These are phyloP conservation scores for Phytophthora brassicae DNA, from an alignment of 352 stramenopile species.

Conservation along the genomic window DNA sequence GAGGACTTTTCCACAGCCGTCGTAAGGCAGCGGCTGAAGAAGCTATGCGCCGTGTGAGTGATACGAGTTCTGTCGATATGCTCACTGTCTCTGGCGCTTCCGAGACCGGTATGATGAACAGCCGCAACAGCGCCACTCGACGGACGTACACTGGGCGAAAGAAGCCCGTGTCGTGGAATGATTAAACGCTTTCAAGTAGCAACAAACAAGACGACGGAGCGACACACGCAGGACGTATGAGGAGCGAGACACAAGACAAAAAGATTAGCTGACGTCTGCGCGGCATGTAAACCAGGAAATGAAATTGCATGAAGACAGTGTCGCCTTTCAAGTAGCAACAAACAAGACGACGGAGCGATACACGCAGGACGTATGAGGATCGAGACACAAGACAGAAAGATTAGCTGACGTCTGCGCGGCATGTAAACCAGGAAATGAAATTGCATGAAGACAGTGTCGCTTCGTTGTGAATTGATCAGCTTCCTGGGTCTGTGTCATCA, in stretches of 20 bases:
- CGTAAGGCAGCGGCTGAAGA: conserved; percentile 41
- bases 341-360: conserved; percentile 2
- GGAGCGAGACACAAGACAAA: conserved; percentile 11
- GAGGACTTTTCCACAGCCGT: conserved; percentile 43
- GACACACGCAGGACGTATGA: conserved; percentile 19
- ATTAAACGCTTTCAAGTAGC: conserved; percentile 38
- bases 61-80: conserved; percentile 28
- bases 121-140: conserved; percentile 32
- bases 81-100: conserved; percentile 41
- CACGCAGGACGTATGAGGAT: conserved; percentile 18
- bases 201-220: conserved; percentile 2
- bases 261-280: conserved; percentile 18
- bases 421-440: conserved; percentile 30
- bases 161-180: conserved; percentile 75
- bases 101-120: conserved; percentile 22
- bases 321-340: background rate
- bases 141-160: conserved; percentile 77
- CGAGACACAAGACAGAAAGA: conserved; percentile 11
- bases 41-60: conserved; percentile 37
- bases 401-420: conserved; percentile 17
- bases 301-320: conserved; percentile 18
- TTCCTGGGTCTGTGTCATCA: no score
- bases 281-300: conserved; percentile 25
- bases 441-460: conserved; percentile 10
- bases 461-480: no score